phyloP scores from a whole-genome alignment of 2,329 filamentous ascomycete genomes.

The Macrophomina phaseolina region DNA sequence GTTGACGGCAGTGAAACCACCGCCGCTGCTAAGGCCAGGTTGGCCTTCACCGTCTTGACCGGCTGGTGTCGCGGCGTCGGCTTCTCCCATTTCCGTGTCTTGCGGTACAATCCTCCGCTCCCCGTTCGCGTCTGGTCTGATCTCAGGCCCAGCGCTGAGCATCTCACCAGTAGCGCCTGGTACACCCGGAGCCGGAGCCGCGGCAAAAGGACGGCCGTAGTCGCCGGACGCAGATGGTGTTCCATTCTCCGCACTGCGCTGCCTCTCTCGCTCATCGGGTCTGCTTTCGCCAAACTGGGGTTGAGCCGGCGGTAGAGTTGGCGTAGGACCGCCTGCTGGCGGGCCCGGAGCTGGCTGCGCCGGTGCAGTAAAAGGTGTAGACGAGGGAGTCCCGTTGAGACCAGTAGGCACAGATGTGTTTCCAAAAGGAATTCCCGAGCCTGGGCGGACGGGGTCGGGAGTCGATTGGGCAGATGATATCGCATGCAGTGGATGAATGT shows the following conservation, averaged over 20 bases:
- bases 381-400: slow-evolving; percentile 37
- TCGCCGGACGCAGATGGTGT: slow-evolving; percentile 35
- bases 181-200: slow-evolving; percentile 28
- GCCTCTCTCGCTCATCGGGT: slow-evolving; percentile 29
- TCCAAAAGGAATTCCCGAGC: slow-evolving; percentile 33
- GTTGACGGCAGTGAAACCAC: slow-evolving; percentile 46
- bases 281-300: slow-evolving; percentile 30
- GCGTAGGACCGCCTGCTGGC: slow-evolving; percentile 37
- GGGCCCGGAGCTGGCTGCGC: slow-evolving; percentile 35
- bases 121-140: slow-evolving; percentile 42
- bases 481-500: slow-evolving; percentile 32
- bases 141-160: slow-evolving; percentile 30
- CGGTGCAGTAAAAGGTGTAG: slow-evolving; percentile 29
- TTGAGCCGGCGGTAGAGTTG: slow-evolving; percentile 28
- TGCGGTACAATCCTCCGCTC: slow-evolving; percentile 32
- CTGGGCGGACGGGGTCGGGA: slow-evolving; percentile 39
- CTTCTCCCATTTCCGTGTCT: slow-evolving; percentile 48
- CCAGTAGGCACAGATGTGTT: slow-evolving; percentile 35
- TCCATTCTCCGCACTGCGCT: slow-evolving; percentile 30
- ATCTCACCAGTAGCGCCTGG: slow-evolving; percentile 26
- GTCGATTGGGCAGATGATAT: slow-evolving; percentile 45
- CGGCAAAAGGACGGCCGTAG: slow-evolving; percentile 34
- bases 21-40: slow-evolving; percentile 20
- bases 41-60: not conserved
- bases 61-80: slow-evolving; percentile 25